Base-by-base conservation (phyloP, 2,329 filamentous ascomycete species). In the Fusarium sp. region DNA sequence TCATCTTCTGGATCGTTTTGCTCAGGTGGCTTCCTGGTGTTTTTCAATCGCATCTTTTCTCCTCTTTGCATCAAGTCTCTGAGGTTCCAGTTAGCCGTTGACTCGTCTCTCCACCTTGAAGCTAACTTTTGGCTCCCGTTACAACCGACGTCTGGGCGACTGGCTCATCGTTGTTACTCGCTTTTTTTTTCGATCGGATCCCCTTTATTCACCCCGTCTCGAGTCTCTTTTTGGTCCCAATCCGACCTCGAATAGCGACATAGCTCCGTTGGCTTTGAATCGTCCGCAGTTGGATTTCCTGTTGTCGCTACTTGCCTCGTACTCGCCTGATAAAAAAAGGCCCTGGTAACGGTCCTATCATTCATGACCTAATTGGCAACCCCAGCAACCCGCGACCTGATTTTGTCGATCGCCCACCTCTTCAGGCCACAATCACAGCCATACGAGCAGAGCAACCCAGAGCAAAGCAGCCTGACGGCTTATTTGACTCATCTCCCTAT, bases 361-460 rank as follows among this genome's bases (percentile, higher is more conserved):
- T 68, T 68, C 67, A 69, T 70, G 67, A 47, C 67, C 67, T 70
- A 70, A 50, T 71, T 59, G 63, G 67, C 54, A 70, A 70, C 67
- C 72, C 48, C 59, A 68, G 64, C 71, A 74, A 69, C 57, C 63
- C 56, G 55, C 25, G 28, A 53, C 54, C 56, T 60, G 47, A 63
- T 63, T 61, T 61, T 68, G 60, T 63, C 60, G 59, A 55, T 56
- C 64, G 55, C 68, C 53, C 55, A 55, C 50, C 53, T 63, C 56
- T 58, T 65, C 59, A 49, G 27, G 62, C 48, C 59, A 66, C 37
- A 61, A 57, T 27, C 53, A 69, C 32, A 59, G 37, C 65, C 48
- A 63, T 47, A 59, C 53, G 50, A 66, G 46, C 59, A 57, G 48
- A 66, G 50, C 55, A 57, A 45, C 32, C 30, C 48, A 51, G 48